These are phyloP conservation scores for Didymella arachidicola DNA, from an alignment of 2,329 filamentous ascomycete genomes.

Conservation along the genomic window DNA sequence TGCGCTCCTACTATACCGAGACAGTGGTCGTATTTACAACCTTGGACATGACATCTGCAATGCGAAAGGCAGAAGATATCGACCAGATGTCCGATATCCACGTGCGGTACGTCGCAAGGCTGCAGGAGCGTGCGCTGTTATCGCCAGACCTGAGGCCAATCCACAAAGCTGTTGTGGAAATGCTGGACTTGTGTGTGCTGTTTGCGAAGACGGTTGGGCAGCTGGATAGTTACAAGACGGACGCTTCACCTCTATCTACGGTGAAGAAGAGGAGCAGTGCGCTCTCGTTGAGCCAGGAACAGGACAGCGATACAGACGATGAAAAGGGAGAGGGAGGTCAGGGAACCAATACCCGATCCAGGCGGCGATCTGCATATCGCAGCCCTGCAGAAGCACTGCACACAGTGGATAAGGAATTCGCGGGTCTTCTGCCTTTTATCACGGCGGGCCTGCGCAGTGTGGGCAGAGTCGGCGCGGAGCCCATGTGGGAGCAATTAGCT, in stretches of 20 bases:
- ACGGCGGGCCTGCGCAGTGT: conserved; percentile 76
- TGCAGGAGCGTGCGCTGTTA: conserved; percentile 75
- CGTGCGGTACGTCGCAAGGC: conserved; percentile 65
- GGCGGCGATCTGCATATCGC: background rate
- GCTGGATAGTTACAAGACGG: background rate
- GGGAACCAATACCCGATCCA: too few species aligned
- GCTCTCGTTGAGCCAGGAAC: conserved; percentile 26
- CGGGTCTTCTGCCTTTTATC: conserved; percentile 73
- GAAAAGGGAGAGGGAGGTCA: conserved; percentile 2
- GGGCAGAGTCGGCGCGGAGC: conserved; percentile 75
- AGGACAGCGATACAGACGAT: conserved; percentile 43
- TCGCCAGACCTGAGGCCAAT: conserved; percentile 74
- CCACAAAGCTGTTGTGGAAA: conserved; percentile 72
- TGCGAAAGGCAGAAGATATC: conserved; percentile 72
- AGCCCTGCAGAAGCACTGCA: conserved; percentile 56
- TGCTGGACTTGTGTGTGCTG: conserved; percentile 77
- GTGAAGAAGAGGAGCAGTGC: conserved; percentile 30
- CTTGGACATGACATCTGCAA: conserved; percentile 62
- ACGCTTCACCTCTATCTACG: too few species aligned
- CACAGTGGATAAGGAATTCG: conserved; percentile 69
- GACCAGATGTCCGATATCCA: conserved; percentile 82
- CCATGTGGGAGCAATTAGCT: conserved; percentile 79
- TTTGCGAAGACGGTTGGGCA: conserved; percentile 67
- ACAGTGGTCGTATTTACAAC: conserved; percentile 72
- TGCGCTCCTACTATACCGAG: conserved; percentile 79